Evolutionary conservation across 768 basidiomycete species (phyloP).

Genomic region (Leccinum ochraceum): DNA sequence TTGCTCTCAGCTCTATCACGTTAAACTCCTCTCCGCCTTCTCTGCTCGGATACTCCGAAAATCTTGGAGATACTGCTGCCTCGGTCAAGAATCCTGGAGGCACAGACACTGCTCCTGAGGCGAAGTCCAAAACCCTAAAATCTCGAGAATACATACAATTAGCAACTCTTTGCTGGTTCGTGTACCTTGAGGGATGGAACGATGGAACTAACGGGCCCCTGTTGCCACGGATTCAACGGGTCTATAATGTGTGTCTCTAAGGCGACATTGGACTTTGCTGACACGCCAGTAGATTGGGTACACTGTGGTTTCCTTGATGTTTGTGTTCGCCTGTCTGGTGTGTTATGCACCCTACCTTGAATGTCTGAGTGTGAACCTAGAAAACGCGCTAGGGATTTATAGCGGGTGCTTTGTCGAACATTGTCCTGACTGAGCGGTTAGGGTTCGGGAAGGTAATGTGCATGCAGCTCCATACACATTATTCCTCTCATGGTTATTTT

Average conservation of each 20-base stretch:
- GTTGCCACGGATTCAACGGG: constrained; percentile 66
- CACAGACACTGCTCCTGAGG: constrained; percentile 1
- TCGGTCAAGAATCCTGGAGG: neutral
- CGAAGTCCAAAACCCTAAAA: constrained; percentile 11
- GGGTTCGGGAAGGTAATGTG: constrained; percentile 44
- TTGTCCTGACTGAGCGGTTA: constrained; percentile 42
- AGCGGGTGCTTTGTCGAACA: constrained; percentile 44
- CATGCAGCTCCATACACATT: neutral
- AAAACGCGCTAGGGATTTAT: constrained; percentile 40
- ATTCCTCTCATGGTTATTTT: neutral
- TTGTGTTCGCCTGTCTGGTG: constrained; percentile 50
- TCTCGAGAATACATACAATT: constrained; percentile 46
- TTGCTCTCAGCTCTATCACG: constrained; percentile 4
- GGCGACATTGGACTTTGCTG: neutral
- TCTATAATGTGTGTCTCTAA: constrained; percentile 42
- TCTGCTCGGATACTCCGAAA: constrained; percentile 6
- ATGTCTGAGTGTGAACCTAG: constrained; percentile 20
- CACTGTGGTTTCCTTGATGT: constrained; percentile 54
- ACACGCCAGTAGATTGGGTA: constrained; percentile 44
- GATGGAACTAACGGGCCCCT: constrained; percentile 76
- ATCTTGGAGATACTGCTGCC: constrained; percentile 1
- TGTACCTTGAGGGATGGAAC: constrained; percentile 76
- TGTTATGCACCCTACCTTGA: constrained; percentile 12
- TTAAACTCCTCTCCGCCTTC: constrained; percentile 4
- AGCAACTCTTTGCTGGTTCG: constrained; percentile 50